A percentile compares a stretch with the other conserved stretches of the same genome.
phyloP scores from a whole-genome alignment of 179 eudicot genomes.

The Heliamphora ciliata region DNA sequence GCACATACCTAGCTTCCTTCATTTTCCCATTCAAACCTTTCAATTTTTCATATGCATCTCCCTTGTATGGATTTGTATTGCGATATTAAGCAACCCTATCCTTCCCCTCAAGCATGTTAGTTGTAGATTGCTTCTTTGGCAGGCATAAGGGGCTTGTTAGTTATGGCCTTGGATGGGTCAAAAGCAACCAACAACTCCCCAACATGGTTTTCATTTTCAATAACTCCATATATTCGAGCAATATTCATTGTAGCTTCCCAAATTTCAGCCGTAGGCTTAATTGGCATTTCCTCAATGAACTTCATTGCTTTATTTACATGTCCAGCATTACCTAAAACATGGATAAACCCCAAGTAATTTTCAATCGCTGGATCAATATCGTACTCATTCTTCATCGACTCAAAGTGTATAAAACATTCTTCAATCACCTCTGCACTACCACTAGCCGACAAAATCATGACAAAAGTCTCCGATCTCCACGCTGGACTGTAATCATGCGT shows the following conservation, averaged over 20 bases:
- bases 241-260: constrained; percentile 28
- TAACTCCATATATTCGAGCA: constrained; percentile 25
- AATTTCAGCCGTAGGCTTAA: constrained; percentile 28
- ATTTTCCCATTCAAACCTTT: constrained; percentile 31
- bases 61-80: constrained; percentile 20
- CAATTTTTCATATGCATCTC: constrained; percentile 21
- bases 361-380: constrained; percentile 23
- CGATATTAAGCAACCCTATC: constrained; percentile 15
- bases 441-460: constrained; percentile 29
- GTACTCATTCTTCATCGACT: constrained; percentile 26
- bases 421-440: constrained; percentile 23
- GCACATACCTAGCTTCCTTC: constrained; percentile 42
- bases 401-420: constrained; percentile 22
- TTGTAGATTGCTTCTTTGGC: constrained; percentile 19
- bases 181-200: constrained; percentile 23
- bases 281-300: constrained; percentile 28
- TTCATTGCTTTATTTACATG: constrained; percentile 36
- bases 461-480: constrained; percentile 21
- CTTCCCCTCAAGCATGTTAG: constrained; percentile 27
- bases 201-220: constrained; percentile 29
- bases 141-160: constrained; percentile 9
- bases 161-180: constrained; percentile 17
- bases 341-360: constrained; percentile 29
- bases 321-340: constrained; percentile 34
- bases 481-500: constrained; percentile 21